Evolutionary conservation across 2,329 filamentous ascomycete species (phyloP).

Genomic region (Xylaria polymorpha): DNA sequence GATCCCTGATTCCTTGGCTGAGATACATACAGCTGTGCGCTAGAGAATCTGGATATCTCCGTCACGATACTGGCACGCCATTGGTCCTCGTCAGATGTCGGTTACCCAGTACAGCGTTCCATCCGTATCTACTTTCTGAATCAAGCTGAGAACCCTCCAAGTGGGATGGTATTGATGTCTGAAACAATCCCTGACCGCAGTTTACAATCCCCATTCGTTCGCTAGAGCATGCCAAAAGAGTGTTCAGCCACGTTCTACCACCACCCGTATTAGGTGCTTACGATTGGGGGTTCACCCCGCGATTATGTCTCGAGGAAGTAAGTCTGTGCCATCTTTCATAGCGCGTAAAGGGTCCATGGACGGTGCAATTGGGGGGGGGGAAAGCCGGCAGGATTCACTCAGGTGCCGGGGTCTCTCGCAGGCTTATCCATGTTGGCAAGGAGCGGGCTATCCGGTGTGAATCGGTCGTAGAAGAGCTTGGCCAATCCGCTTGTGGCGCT

Average conservation of each 20-base stretch:
- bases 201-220: slow-evolving; percentile 13
- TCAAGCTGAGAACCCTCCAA: slow-evolving; percentile 30
- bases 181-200: slow-evolving; percentile 11
- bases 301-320: slow-evolving; percentile 8
- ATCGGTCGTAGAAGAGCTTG: slow-evolving; percentile 22
- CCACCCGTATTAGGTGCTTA: slow-evolving; percentile 14
- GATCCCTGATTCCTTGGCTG: slow-evolving; percentile 5
- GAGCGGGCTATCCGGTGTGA: slow-evolving; percentile 13
- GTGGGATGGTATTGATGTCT: slow-evolving; percentile 11
- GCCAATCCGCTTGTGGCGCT: slow-evolving; percentile 25
- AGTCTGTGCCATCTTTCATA: not conserved
- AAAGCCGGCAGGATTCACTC: slow-evolving; percentile 18
- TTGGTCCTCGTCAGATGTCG: slow-evolving; percentile 1
- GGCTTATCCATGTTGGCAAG: slow-evolving; percentile 31
- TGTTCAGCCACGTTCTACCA: slow-evolving; percentile 28
- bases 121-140: slow-evolving; percentile 13
- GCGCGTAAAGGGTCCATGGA: slow-evolving; percentile 7
- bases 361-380: slow-evolving; percentile 23
- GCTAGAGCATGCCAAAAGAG: slow-evolving; percentile 14
- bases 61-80: not conserved
- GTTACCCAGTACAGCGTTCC: slow-evolving; percentile 11
- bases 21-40: not conserved
- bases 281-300: slow-evolving; percentile 24
- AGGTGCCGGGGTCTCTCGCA: slow-evolving; percentile 28
- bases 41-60: not conserved